Evolutionary conservation across 306 rosid species (phyloP).

Genomic region (Ammopiptanthus mongolicus): DNA sequence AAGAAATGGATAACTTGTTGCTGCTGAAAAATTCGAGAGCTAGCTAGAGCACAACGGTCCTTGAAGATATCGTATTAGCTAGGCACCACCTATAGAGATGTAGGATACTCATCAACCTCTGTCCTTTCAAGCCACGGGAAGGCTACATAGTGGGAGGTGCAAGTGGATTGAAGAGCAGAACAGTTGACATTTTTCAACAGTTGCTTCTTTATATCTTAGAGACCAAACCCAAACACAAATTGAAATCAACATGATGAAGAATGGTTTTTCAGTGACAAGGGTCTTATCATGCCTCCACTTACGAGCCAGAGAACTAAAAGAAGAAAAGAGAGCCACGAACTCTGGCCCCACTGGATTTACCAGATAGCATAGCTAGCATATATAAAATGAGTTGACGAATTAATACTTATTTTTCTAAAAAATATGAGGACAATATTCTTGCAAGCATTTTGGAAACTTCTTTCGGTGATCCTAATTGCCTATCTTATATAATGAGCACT

Average conservation of each 20-base stretch:
- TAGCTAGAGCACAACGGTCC: neutral
- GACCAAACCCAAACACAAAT: neutral
- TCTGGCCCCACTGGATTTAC: neutral
- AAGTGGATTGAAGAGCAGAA: conserved; percentile 3
- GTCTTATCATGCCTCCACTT: neutral
- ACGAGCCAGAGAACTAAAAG: conserved; percentile 19
- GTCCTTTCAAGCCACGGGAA: conserved; percentile 28
- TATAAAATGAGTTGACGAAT: no score
- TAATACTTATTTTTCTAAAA: neutral
- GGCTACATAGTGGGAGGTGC: neutral
- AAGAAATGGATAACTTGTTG: neutral
- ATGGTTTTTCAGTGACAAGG: neutral
- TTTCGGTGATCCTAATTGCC: neutral
- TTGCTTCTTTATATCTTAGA: neutral
- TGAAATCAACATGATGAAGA: neutral
- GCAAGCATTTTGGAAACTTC: conserved; percentile 1
- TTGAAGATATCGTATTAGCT: neutral
- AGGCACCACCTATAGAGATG: neutral
- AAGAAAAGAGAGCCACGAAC: conserved; percentile 17
- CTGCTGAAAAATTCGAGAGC: neutral
- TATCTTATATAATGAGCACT: neutral
- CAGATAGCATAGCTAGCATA: no score
- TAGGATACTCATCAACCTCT: neutral
- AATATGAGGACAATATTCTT: conserved; percentile 11
- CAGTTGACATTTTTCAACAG: neutral